Conservation (phyloP, 1,284 basidiomycete species). For the Abortiporus biennis region DNA sequence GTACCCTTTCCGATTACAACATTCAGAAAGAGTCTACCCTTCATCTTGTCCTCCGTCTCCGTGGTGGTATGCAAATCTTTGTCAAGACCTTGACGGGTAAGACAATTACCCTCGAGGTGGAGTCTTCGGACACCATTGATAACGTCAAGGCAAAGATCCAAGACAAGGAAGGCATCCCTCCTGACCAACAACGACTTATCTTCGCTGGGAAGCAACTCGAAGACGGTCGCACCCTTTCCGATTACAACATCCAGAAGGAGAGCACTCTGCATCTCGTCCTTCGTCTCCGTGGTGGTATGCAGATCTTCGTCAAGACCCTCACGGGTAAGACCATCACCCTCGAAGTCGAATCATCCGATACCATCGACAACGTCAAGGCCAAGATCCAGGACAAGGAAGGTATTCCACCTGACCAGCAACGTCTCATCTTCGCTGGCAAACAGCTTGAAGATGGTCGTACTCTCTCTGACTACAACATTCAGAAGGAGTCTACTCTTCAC, state of each 20-base stretch:
- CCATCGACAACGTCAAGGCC: too few species aligned
- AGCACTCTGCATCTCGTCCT: too few species aligned
- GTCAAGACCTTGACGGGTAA: conserved; percentile 24
- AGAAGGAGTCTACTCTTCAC: conserved; percentile 59
- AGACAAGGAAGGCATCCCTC: too few species aligned
- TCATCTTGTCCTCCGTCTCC: conserved; percentile 27
- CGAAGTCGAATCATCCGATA: too few species aligned
- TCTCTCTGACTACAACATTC: too few species aligned
- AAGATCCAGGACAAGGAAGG: too few species aligned
- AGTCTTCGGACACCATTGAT: conserved; percentile 23
- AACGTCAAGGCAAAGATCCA: conserved; percentile 25
- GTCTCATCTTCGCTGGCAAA: too few species aligned
- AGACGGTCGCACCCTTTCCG: conserved; percentile 12
- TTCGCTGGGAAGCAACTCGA: conserved; percentile 23
- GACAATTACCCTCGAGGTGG: conserved; percentile 23
- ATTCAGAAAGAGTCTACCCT: conserved; percentile 28
- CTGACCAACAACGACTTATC: conserved; percentile 23
- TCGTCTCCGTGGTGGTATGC: conserved; percentile 68
- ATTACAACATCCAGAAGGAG: too few species aligned
- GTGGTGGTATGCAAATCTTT: conserved; percentile 26
- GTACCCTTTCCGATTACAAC: conserved; percentile 27
- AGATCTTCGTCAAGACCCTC: conserved; percentile 63
- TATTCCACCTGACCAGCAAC: too few species aligned
- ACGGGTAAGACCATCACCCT: conserved; percentile 54
- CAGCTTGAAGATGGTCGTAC: too few species aligned